Base-by-base conservation (phyloP, 176 grass and related monocot genomes). In the Oryza glaberrima region DNA sequence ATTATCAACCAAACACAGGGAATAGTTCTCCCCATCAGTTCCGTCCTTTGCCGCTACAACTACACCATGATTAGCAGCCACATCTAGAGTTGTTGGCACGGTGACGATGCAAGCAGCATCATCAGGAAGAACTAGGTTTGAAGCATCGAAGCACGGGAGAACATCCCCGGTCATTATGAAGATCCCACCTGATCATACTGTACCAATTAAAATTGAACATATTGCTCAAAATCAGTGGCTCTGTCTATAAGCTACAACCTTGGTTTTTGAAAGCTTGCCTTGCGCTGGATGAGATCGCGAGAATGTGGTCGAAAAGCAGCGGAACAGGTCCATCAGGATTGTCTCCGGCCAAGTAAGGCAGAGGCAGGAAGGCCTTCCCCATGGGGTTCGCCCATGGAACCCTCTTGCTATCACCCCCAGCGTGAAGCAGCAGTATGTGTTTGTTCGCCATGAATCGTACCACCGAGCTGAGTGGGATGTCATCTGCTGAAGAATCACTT, bases 161-260 rank as follows among this genome's bases (percentile, higher is more conserved):
- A 98, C 95, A 52, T 98, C 95, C 70, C 95, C 95, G 1, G 95
- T 98, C 95, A 98, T 98, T 82, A 98, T 98, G 83, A 98, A 91
- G 67, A 98, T 90, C 52, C 95, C 95, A 90, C 95, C 95, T 98
- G 85, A 67, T 77, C 82, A 91, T 67, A 61, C 61, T 16, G 86
- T 44, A 17, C 67, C 70, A 83, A 65, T 79, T 54, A 66, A 83
- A 79, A 72, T 0, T 58, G 51, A 76, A 46, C 48, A 28, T 75
- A 75, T 51, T 43, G 14, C 34, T 69, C 23, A 75, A n/a, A 82
- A 12, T 25, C 35, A 68, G 60, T 8, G 32, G 32, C 35, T 34
- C 4, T 68, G 43, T 2, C 47, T 67, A 4, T 14, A 69, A 81
- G 48, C 52, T 40, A 90, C 77, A 83, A 98, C 95, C 95, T 93